Percentiles rank a stretch among this genome's conserved stretches.
Evolutionary conservation across 495 filamentous ascomycete genomes (phyloP).

Genomic region (Gamarada debralockiae): DNA sequence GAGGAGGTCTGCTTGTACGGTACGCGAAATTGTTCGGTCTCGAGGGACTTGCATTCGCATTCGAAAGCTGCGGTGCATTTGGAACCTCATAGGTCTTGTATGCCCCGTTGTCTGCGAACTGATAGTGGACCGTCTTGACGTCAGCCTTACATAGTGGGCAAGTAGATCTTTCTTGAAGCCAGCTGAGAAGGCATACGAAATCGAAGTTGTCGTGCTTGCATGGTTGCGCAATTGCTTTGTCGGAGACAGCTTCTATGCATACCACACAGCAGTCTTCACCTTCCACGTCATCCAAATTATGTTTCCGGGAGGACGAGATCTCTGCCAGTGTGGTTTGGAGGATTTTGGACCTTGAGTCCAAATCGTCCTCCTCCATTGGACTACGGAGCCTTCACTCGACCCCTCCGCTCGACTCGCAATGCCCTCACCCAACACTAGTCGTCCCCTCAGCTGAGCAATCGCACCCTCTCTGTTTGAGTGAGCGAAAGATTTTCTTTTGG

Average conservation of each 20-base stretch:
- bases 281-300: constrained; percentile 19
- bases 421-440: too few species aligned
- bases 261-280: constrained; percentile 55
- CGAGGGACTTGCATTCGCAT: neutral
- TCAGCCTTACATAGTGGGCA: constrained; percentile 79
- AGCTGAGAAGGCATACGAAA: constrained; percentile 78
- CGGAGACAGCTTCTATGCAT: constrained; percentile 72
- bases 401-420: too few species aligned
- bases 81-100: constrained; percentile 52
- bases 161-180: constrained; percentile 62
- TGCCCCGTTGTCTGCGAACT: constrained; percentile 36
- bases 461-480: too few species aligned
- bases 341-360: constrained; percentile 38
- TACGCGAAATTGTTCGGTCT: constrained; percentile 9
- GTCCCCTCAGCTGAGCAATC: too few species aligned
- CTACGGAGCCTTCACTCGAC: too few species aligned
- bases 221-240: constrained; percentile 64
- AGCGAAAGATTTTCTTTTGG: too few species aligned
- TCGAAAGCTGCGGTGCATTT: constrained; percentile 12
- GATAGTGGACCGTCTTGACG: constrained; percentile 65
- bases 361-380: constrained; percentile 18
- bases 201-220: constrained; percentile 82
- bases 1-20: constrained; percentile 17
- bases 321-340: constrained; percentile 44
- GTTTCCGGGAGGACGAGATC: constrained; percentile 28